These are phyloP conservation scores for Penicillium odoratum DNA, from an alignment of 495 filamentous ascomycete species.

Conservation along the genomic window DNA sequence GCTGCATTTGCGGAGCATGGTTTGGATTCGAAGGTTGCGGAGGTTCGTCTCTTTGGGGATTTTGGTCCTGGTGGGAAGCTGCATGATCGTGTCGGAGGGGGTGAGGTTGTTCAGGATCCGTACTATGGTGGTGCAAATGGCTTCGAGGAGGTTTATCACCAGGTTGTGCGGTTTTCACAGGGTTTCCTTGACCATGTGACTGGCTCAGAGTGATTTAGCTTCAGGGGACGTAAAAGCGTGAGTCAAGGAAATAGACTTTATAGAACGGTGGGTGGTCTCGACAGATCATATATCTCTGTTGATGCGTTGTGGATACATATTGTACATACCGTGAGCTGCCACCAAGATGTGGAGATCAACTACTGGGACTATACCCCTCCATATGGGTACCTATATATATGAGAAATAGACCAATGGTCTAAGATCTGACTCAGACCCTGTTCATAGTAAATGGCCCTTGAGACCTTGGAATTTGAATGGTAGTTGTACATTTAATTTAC, in stretches of 20 bases:
- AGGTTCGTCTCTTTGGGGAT: conserved; percentile 82
- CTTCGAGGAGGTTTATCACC: conserved; percentile 84
- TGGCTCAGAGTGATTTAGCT: conserved; percentile 10
- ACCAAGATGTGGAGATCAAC: not conserved
- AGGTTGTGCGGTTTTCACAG: conserved; percentile 74
- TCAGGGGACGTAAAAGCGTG: not conserved
- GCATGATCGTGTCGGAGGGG: conserved; percentile 66
- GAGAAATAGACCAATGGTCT: too few species aligned
- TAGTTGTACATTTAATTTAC: not conserved
- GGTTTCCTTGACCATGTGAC: conserved; percentile 63
- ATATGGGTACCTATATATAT: too few species aligned
- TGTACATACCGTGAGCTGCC: not conserved
- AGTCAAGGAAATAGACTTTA: not conserved
- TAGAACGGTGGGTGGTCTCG: not conserved
- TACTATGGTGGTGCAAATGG: conserved; percentile 86
- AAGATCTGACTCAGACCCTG: too few species aligned
- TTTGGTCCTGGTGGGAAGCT: conserved; percentile 70
- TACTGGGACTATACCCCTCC: not conserved
- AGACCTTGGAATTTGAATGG: not conserved
- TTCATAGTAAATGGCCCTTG: too few species aligned
- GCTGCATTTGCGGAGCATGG: conserved; percentile 34
- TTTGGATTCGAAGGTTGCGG: conserved; percentile 38
- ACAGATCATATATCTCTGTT: not conserved
- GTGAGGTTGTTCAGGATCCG: conserved; percentile 81
- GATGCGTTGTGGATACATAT: not conserved